A percentile compares a stretch with the other conserved stretches of the same genome.
Evolutionary conservation across 1,139 yeast species (phyloP).

Genomic region (Yamadazyma sp.): DNA sequence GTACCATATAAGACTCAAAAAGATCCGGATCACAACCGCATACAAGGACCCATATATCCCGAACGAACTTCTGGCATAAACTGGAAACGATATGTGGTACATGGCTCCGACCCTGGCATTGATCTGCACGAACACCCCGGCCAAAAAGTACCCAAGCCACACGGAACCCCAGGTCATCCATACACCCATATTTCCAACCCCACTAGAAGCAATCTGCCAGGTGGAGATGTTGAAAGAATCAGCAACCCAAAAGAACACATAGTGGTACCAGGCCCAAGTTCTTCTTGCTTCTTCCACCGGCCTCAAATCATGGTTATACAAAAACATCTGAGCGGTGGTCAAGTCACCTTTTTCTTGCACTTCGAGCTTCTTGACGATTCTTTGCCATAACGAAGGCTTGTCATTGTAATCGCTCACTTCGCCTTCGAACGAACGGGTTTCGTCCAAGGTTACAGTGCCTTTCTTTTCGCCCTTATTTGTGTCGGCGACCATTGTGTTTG

Average conservation of each 20-base stretch:
- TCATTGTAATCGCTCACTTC: constrained; percentile 16
- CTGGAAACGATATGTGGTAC: constrained; percentile 79
- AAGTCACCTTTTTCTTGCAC: constrained; percentile 34
- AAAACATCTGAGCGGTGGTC: constrained; percentile 53
- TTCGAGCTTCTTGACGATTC: constrained; percentile 17
- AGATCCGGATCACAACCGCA: constrained; percentile 79
- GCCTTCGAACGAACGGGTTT: constrained; percentile 12
- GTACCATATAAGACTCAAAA: constrained; percentile 83
- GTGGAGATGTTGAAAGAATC: constrained; percentile 87
- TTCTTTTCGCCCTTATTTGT: neutral
- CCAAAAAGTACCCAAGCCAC: constrained; percentile 68
- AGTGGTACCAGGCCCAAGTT: constrained; percentile 81
- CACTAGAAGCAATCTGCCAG: constrained; percentile 89
- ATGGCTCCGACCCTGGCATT: constrained; percentile 72
- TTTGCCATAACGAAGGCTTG: constrained; percentile 17
- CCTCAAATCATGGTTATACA: constrained; percentile 70
- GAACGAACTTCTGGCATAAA: constrained; percentile 68
- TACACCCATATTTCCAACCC: constrained; percentile 71
- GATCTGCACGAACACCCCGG: constrained; percentile 61
- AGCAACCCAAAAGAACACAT: constrained; percentile 78
- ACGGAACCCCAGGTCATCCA: constrained; percentile 89
- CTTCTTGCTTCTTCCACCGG: constrained; percentile 73
- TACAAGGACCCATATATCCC: constrained; percentile 78
- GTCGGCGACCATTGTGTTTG: no score
- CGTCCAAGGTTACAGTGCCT: constrained; percentile 8